Evolutionary conservation across 192 early-diverging fungal genomes (phyloP).

Genomic region (Coemansia sp.): DNA sequence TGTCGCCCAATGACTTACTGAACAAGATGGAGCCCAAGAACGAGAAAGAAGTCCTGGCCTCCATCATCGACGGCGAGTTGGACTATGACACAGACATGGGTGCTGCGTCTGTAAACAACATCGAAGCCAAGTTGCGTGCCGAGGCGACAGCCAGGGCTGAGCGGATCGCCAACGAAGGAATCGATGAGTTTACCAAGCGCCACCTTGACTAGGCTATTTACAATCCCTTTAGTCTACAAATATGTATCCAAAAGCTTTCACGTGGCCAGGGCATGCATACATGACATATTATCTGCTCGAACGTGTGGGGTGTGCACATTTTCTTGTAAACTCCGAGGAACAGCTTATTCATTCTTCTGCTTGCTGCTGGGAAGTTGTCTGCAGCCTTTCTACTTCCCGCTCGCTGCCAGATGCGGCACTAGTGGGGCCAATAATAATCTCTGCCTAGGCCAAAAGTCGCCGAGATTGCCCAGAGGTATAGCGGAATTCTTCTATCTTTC

Average conservation of each 20-base stretch:
- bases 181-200: conserved; percentile 23
- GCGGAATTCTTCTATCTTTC: not conserved
- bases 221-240: not conserved
- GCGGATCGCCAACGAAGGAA: conserved; percentile 18
- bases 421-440: not conserved
- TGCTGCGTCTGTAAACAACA: conserved; percentile 45
- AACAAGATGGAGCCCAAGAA: conserved; percentile 32
- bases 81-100: conserved; percentile 53
- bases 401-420: not conserved
- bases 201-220: not conserved
- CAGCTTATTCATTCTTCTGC: no score
- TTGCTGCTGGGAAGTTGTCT: no score
- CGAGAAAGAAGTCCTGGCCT: conserved; percentile 34
- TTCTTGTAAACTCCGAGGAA: no score
- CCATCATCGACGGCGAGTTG: conserved; percentile 50
- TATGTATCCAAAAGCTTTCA: not conserved
- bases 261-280: not conserved
- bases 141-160: conserved; percentile 21
- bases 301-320: not conserved
- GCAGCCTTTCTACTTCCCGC: not conserved
- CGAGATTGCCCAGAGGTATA: not conserved
- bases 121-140: conserved; percentile 28
- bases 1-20: conserved; percentile 33
- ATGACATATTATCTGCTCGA: not conserved
- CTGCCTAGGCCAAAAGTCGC: not conserved